Base-by-base conservation (phyloP, 2,329 filamentous ascomycete species). In the Aspergillus cejpii region DNA sequence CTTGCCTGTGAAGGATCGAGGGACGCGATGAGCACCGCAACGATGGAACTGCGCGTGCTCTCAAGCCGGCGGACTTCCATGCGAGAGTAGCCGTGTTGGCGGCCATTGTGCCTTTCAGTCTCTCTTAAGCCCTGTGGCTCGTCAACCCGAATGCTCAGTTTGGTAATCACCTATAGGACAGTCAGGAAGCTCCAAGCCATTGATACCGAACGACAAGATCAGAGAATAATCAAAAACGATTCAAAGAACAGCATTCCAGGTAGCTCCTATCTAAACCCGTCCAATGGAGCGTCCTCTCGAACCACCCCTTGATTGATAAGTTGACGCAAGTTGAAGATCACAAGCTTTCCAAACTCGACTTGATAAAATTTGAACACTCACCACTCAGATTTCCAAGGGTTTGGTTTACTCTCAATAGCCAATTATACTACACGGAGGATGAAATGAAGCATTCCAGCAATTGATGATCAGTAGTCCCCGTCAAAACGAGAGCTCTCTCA, bases 1-100 rank as follows among this genome's bases (percentile, higher is more conserved):
- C 14, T 21, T 29, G 38, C 15, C 37, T 27, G n/a, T 38, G 39
- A 28, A 43, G 12, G 33, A 49, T 37, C 3, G 55, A 54, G 6
- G 60, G 54, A 11, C 55, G 58, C 34, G 56, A 55, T 27, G 49
- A 43, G 46, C 48, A 56, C 27, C 58, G 61, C 44, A 52, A 44
- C 41, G 54, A 46, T 3, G 55, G 51, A 21, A 56, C 40, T 1
- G 52, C 48, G 29, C 58, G 60, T 44, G 59, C 51, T 42, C 57
- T 55, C 21, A 57, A 45, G 37, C 57, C 52, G 6, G 57, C 52
- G 14, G 43, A 43, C 47, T 52, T 55, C 56, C 57, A 58, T 28
- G 60, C 60, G 31, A 62, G 54, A 28, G 46, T 48, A 19, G 54
- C 49, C 17, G 55, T 50, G 24, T 46, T 52, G 17, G 50, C 50